Evolutionary conservation across 129 eudicot species (phyloP).

Genomic region (Centella asiatica): DNA sequence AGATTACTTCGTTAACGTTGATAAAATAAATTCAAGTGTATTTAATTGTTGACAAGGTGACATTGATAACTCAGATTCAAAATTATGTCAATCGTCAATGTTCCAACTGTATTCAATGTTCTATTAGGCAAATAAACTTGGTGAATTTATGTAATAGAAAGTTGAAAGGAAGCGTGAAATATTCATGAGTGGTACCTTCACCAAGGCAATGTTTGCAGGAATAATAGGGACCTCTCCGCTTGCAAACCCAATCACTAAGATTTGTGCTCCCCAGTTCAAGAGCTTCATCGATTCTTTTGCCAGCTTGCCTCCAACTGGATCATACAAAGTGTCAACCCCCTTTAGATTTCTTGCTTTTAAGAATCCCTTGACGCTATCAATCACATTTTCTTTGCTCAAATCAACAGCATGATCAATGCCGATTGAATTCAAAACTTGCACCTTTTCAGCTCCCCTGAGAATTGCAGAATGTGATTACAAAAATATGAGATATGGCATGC

Average conservation of each 20-base stretch:
- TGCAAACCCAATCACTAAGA: conserved; percentile 88
- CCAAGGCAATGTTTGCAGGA: conserved; percentile 90
- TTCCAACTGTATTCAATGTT: too few species aligned
- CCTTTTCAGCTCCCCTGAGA: conserved; percentile 68
- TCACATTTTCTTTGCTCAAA: conserved; percentile 49
- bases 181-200: conserved; percentile 48
- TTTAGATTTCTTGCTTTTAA: conserved; percentile 61
- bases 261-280: conserved; percentile 94
- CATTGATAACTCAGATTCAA: too few species aligned
- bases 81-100: too few species aligned
- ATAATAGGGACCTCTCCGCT: conserved; percentile 91
- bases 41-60: too few species aligned
- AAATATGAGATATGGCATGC: neutral
- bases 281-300: conserved; percentile 68
- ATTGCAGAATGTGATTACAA: neutral
- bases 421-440: conserved; percentile 53
- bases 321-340: conserved; percentile 91
- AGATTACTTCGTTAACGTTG: too few species aligned
- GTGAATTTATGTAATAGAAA: neutral
- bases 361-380: conserved; percentile 63
- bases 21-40: too few species aligned
- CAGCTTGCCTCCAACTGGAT: conserved; percentile 99
- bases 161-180: neutral
- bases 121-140: neutral
- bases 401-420: conserved; percentile 95